phyloP scores from a whole-genome alignment of 257 asterid genomes.

The Solanum chiquidenum region DNA sequence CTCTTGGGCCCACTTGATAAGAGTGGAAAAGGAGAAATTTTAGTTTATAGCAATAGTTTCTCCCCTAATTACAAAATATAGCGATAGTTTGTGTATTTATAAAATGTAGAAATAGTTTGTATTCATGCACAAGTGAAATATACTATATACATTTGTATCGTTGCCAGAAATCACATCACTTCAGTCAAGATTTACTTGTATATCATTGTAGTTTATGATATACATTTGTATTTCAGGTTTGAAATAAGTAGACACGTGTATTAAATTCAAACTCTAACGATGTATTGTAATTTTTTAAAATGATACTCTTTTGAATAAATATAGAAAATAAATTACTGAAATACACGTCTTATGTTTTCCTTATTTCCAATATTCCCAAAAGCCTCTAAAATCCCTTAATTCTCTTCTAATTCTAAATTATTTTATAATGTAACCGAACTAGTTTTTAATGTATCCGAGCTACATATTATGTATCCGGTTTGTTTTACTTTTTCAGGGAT shows the following conservation, averaged over 20 bases:
- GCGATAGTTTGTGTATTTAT: neutral
- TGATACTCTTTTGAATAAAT: neutral
- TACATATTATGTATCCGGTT: no score
- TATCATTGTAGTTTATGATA: neutral
- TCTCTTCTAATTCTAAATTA: no score
- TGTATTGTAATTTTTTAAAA: neutral
- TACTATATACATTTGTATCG: neutral
- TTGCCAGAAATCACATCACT: neutral
- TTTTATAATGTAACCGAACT: no score
- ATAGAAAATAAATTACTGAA: no score
- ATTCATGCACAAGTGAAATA: neutral
- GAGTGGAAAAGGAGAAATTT: neutral
- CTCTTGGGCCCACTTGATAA: neutral
- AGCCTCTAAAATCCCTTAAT: no score
- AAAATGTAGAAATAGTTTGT: neutral
- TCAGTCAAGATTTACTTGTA: neutral
- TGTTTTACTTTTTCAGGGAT: no score
- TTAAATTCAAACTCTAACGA: neutral
- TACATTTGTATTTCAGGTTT: neutral
- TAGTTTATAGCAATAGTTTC: neutral
- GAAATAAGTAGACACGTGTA: neutral
- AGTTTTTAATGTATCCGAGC: no score
- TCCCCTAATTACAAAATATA: neutral
- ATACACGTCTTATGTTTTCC: no score
- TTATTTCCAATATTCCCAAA: no score